phyloP scores from a whole-genome alignment of 179 eudicot genomes.

The Heliamphora pulchella region DNA sequence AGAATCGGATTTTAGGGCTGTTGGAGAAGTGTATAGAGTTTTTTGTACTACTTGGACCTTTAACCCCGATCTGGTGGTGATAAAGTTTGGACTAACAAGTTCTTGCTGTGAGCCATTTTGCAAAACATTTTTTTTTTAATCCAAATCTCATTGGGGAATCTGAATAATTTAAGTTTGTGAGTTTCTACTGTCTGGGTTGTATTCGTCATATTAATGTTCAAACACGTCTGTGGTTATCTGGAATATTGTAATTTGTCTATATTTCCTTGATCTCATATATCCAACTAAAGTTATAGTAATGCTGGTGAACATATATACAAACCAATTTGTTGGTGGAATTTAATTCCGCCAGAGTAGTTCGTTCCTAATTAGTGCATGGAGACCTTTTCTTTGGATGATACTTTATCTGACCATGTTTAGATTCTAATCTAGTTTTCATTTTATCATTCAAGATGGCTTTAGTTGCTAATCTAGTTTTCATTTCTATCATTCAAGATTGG shows the following conservation, averaged over 20 bases:
- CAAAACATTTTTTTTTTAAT: not conserved
- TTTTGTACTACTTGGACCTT: not conserved
- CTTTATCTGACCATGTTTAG: not conserved
- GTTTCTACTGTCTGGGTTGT: not conserved
- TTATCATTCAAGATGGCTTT: constrained; percentile 42
- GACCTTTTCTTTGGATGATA: not conserved
- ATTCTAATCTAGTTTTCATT: constrained; percentile 19
- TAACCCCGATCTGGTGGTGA: not conserved
- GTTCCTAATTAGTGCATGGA: not conserved
- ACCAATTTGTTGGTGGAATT: constrained; percentile 3
- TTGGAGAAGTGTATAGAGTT: not conserved
- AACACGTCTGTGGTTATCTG: not conserved
- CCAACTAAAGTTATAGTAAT: not conserved
- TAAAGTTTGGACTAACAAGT: not conserved
- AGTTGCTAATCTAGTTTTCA: constrained; percentile 16
- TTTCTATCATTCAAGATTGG: constrained; percentile 56
- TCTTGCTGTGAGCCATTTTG: constrained; percentile 1
- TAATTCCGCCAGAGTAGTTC: not conserved
- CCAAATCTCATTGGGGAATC: not conserved
- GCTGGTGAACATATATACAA: not conserved
- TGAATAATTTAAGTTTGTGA: not conserved
- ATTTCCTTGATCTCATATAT: constrained; percentile 8
- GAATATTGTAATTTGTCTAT: not conserved
- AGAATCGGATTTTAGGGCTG: not conserved
- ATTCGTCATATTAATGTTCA: not conserved